A percentile compares a stretch with the other conserved stretches of the same genome.
Evolutionary conservation across 345 rosid genomes (phyloP).

Genomic region (Cardamine chenopodiifolia): DNA sequence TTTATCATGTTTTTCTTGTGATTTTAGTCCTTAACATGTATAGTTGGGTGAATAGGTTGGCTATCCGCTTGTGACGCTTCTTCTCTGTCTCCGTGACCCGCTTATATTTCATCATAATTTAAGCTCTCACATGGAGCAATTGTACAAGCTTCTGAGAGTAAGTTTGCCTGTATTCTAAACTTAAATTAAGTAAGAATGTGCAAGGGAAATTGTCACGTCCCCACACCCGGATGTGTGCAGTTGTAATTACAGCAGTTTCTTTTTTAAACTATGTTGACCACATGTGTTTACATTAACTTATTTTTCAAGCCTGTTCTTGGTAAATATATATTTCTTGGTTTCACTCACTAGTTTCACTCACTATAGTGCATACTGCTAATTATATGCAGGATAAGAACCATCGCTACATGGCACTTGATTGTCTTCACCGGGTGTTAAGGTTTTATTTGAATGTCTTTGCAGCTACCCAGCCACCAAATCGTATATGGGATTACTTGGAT

Average conservation of each 20-base stretch:
- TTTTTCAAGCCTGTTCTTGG: conserved; percentile 14
- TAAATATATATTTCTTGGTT: conserved; percentile 12
- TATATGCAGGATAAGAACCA: conserved; percentile 89
- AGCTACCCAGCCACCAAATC: conserved; percentile 88
- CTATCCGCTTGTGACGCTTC: conserved; percentile 96
- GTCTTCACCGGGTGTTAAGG: conserved; percentile 95
- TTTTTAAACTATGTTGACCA: neutral
- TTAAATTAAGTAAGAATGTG: conserved; percentile 15
- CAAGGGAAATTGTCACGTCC: conserved; percentile 9
- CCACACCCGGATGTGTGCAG: conserved; percentile 11
- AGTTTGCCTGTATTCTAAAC: conserved; percentile 44
- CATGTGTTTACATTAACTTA: conserved; percentile 19
- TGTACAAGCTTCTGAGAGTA: conserved; percentile 94
- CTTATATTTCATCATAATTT: conserved; percentile 80
- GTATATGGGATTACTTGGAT: conserved; percentile 96
- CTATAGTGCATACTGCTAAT: conserved; percentile 18
- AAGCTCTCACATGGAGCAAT: conserved; percentile 95
- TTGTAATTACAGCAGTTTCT: conserved; percentile 5
- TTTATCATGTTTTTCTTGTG: conserved; percentile 6
- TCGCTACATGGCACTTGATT: conserved; percentile 95
- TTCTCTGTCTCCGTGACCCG: conserved; percentile 98
- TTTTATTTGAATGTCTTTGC: conserved; percentile 96
- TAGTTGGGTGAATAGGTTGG: conserved; percentile 69
- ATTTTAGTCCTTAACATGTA: conserved; percentile 33
- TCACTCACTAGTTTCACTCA: conserved; percentile 35